A percentile compares a stretch with the other conserved stretches of the same genome.
phyloP scores from a whole-genome alignment of 1,139 yeast genomes.

The Chernovozyma aurita region DNA sequence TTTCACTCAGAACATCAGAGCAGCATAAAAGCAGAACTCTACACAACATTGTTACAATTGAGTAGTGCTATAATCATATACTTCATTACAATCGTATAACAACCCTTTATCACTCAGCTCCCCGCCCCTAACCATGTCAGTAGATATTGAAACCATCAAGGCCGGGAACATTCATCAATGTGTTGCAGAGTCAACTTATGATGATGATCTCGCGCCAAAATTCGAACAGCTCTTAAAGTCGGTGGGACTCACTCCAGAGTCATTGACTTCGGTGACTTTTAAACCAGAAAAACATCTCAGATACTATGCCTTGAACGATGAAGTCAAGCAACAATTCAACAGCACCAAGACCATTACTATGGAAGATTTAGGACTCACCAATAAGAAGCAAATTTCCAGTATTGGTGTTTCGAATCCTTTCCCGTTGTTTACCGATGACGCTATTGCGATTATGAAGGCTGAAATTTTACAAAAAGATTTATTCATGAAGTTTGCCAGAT shows the following conservation, averaged over 20 bases:
- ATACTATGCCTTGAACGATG: slow-evolving; percentile 28
- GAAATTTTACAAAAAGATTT: slow-evolving; percentile 43
- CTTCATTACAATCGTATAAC: no score
- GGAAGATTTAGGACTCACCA: slow-evolving; percentile 40
- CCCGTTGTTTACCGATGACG: slow-evolving; percentile 55
- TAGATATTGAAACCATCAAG: slow-evolving; percentile 3
- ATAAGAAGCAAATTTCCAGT: slow-evolving; percentile 38
- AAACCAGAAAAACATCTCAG: slow-evolving; percentile 43
- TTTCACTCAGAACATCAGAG: no score
- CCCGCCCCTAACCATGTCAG: slow-evolving; percentile 2
- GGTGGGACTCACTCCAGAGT: slow-evolving; percentile 2
- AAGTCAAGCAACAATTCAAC: slow-evolving; percentile 21
- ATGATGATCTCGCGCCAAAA: slow-evolving; percentile 16
- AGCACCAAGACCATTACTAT: slow-evolving; percentile 42
- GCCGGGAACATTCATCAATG: slow-evolving; percentile 1
- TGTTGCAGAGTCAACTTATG: slow-evolving; percentile 12
- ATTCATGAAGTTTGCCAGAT: slow-evolving; percentile 41
- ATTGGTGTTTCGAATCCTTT: slow-evolving; percentile 55
- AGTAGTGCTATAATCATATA: no score
- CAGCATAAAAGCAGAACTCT: no score
- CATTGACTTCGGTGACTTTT: slow-evolving; percentile 16
- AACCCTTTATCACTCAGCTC: no score
- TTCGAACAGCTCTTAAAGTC: slow-evolving; percentile 14
- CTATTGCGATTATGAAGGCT: slow-evolving; percentile 50
- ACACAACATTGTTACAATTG: no score